A percentile compares a stretch with the other conserved stretches of the same genome.
Evolutionary conservation across 768 basidiomycete species (phyloP).

Genomic region (Grammothele lineata): DNA sequence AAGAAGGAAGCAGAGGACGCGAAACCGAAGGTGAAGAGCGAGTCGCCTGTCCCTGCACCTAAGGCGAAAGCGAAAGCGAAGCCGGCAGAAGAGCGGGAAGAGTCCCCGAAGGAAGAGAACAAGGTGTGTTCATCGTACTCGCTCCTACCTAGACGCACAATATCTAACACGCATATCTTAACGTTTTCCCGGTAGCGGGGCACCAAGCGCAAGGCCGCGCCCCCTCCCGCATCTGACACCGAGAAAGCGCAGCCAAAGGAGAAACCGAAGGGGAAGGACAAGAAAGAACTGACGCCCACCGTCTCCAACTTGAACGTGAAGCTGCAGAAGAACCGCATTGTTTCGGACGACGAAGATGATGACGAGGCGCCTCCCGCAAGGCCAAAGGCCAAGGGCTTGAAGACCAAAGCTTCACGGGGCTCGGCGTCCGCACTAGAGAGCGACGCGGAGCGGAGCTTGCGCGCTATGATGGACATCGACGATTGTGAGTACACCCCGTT

Average conservation of each 20-base stretch:
- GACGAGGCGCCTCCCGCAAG: constrained; percentile 29
- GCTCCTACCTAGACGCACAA: too few relatives aligned
- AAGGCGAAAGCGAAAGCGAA: constrained; percentile 17
- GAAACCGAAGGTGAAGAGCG: constrained; percentile 4
- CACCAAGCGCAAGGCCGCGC: constrained; percentile 28
- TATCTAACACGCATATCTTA: too few relatives aligned
- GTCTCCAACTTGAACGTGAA: constrained; percentile 32
- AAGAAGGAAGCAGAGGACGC: constrained; percentile 22
- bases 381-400: constrained; percentile 29
- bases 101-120: constrained; percentile 6
- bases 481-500: constrained; percentile 42
- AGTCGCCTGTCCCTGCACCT: neutral
- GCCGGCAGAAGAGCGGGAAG: constrained; percentile 6
- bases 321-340: constrained; percentile 42
- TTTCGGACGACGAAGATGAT: constrained; percentile 65
- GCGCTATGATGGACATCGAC: constrained; percentile 76
- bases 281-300: constrained; percentile 1
- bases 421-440: constrained; percentile 17
- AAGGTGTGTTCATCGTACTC: constrained; percentile 9
- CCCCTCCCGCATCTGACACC: neutral
- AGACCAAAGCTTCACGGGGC: constrained; percentile 18
- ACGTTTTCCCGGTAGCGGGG: too few relatives aligned
- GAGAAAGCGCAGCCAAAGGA: constrained; percentile 6
- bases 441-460: constrained; percentile 39
- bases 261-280: too few relatives aligned